Percentiles rank a stretch among this genome's conserved stretches.
Evolutionary conservation across 352 stramenopile genomes (phyloP).

Genomic region (Globisporangium echinulatum): DNA sequence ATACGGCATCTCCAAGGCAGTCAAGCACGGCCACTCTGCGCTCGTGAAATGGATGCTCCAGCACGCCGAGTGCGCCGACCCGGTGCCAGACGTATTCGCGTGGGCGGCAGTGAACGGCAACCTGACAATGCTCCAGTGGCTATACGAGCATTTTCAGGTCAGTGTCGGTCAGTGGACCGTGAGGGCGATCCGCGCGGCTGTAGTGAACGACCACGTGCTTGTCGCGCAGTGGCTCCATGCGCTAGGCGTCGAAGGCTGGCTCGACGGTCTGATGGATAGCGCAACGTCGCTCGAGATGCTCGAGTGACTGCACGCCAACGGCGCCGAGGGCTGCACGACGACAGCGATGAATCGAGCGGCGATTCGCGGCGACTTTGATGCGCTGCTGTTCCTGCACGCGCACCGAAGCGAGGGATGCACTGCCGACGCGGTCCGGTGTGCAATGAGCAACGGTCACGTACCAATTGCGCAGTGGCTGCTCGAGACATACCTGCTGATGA

Average conservation of each 20-base stretch:
- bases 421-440: not conserved
- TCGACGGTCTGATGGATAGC: not conserved
- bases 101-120: not conserved
- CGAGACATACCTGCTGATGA: not conserved
- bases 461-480: not conserved
- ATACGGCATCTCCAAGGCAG: not conserved
- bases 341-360: constrained; percentile 1
- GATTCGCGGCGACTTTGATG: constrained; percentile 2
- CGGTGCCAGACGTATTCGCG: not conserved
- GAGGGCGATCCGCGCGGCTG: not conserved
- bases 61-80: not conserved
- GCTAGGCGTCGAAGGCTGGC: not conserved
- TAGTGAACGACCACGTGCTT: not conserved
- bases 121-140: not conserved
- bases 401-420: not conserved
- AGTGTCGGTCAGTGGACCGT: too few species aligned
- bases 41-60: constrained; percentile 1
- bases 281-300: constrained; percentile 10
- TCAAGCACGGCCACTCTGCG: not conserved
- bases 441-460: not conserved
- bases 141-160: not conserved
- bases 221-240: not conserved
- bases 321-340: not conserved
- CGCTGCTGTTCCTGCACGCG: constrained; percentile 2
- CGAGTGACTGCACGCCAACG: constrained; percentile 22